Base-by-base conservation (phyloP, 306 rosid genomes). In the Prunus salicina region DNA sequence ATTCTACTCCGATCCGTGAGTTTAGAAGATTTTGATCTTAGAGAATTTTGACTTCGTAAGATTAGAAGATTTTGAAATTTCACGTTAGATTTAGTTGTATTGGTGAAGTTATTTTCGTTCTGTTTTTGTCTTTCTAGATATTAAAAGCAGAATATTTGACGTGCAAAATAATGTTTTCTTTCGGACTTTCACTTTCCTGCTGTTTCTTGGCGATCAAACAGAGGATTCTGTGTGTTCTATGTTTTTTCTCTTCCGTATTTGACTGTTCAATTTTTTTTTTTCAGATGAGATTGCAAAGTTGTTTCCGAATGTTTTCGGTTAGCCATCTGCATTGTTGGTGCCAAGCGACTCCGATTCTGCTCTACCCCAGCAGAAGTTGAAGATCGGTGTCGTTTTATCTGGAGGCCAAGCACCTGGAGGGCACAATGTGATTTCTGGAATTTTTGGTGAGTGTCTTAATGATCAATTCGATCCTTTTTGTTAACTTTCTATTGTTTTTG, bases 381-480 rank as follows among this genome's bases (percentile, higher is more conserved):
- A 92, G 91, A 89, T 96, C 18, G 99, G 99, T 6, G 97, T 92
- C 3, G 99, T 96, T 73, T 83, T 96, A 81, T 96, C 99, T 18
- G 99, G 99, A 64, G 99, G 99, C 71, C 98, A 92, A 70, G 98
- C 99, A 66, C 99, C 99, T 0, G 99, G 98, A 28, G 99, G 99
- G 6, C 99, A 96, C 85, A 96, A 96, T 82, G 99, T 96, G 67
- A 96, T 96, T 28, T 88, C 90, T 65, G 99, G 99, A 82, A 86
- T 96, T 41, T 92, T 84, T 57, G 99, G 99, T 96, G 76, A 72
- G 76, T 60, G 27, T 81, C 49, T 66, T 69, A n/a, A 38, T 46
- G 14, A 56, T 38, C 45, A 41, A 50, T 62, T 69, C 9, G 51
- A 22, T 57, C 8, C 3, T 5, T 80, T 53, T 43, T 20, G 46